A percentile compares a stretch with the other conserved stretches of the same genome.
phyloP scores from a whole-genome alignment of 352 stramenopile genomes.

The Phytophthora melonis region DNA sequence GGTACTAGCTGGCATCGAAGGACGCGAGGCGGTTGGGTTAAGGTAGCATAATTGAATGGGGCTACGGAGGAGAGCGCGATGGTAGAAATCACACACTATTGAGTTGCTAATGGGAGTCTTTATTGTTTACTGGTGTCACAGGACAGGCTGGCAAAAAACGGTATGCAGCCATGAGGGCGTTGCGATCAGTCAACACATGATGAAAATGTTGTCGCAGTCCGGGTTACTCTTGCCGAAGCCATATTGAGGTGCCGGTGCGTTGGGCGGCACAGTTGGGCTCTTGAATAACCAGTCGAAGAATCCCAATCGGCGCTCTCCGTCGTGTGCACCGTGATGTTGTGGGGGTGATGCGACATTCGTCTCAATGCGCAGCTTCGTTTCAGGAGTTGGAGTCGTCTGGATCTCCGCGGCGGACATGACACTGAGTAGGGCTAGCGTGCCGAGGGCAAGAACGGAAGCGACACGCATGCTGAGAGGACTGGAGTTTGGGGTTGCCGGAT shows the following conservation, averaged over 20 bases:
- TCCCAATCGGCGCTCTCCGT: not conserved
- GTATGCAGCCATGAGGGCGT: too few species aligned
- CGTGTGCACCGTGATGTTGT: not conserved
- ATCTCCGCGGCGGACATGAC: not conserved
- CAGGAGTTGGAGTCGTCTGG: not conserved
- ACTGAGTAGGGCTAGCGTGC: not conserved
- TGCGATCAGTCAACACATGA: not conserved
- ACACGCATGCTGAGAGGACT: not conserved
- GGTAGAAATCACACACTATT: slow-evolving; percentile 1
- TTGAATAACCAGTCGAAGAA: not conserved
- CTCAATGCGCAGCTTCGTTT: not conserved
- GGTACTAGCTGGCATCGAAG: slow-evolving; percentile 5
- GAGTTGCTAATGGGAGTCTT: not conserved
- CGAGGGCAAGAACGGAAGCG: not conserved
- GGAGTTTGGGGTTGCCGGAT: not conserved
- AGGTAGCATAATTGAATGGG: not conserved
- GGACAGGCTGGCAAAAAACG: not conserved
- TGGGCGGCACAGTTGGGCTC: not conserved
- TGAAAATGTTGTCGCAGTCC: not conserved
- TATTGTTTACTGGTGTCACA: not conserved
- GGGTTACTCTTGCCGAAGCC: not conserved
- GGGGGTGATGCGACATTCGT: not conserved
- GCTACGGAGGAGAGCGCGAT: not conserved
- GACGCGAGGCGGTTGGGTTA: not conserved
- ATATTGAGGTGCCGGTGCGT: not conserved